Evolutionary conservation across 2,329 filamentous ascomycete species (phyloP).

Genomic region (Penicillium sp.): DNA sequence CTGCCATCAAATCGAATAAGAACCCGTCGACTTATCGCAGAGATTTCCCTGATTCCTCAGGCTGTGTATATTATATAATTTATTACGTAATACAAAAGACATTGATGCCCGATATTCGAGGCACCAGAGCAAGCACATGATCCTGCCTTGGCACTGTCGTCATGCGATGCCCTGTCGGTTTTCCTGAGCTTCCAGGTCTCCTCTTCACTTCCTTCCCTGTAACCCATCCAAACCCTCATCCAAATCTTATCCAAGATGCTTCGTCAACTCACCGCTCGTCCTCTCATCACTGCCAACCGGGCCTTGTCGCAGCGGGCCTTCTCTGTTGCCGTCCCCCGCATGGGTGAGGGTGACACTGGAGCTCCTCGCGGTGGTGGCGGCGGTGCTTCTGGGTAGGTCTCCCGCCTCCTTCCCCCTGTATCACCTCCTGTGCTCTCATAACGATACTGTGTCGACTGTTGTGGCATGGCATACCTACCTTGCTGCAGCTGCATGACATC

Average conservation of each 20-base stretch:
- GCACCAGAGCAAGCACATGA: conserved; percentile 10
- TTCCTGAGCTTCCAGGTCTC: conserved; percentile 3
- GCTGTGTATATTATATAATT: conserved; percentile 4
- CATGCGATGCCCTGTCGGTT: conserved; percentile 8
- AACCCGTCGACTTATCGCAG: conserved; percentile 25
- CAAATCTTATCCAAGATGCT: conserved; percentile 53
- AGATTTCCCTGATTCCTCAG: conserved; percentile 13
- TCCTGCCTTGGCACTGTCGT: conserved; percentile 16
- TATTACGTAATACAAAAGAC: conserved; percentile 4
- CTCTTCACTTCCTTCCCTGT: conserved; percentile 1
- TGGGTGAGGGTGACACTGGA: conserved; percentile 68
- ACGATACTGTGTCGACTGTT: neutral
- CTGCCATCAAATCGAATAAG: conserved; percentile 20
- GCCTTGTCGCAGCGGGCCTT: conserved; percentile 54
- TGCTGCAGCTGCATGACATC: conserved; percentile 13
- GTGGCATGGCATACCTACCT: conserved; percentile 2
- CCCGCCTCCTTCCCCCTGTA: neutral
- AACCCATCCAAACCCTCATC: neutral
- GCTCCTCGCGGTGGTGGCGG: conserved; percentile 32
- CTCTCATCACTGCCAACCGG: conserved; percentile 53
- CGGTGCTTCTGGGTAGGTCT: conserved; percentile 35
- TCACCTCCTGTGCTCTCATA: neutral
- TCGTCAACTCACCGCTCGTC: conserved; percentile 58
- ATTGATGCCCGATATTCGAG: neutral
- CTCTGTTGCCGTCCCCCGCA: conserved; percentile 58